Evolutionary conservation across 164 flowering plant species (phyloP), one percentile per base, ranked within the genome.

Genomic region (Liriodendron chinense): DNA sequence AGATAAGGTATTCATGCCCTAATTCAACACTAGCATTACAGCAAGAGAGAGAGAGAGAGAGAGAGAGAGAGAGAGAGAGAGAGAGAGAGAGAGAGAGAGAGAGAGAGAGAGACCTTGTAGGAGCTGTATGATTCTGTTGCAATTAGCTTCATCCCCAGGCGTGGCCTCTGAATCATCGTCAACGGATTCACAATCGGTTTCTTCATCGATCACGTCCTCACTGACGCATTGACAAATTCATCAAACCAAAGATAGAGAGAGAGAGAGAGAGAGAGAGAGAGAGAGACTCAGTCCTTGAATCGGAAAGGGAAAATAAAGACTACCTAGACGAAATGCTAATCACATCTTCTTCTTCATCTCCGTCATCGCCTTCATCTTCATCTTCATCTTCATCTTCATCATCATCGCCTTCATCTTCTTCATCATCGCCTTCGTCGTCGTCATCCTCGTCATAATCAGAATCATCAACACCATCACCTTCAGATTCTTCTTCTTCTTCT

Each of bases 121-220:
- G 28, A 56, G 49, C 34, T 47, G 21, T 47, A 68, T n/a, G 72
- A 68, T 59, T 68, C 71, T 50, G 18, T 47, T 34, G 72, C 77
- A 75, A 28, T 23, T 9, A 28, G 21, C 64, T 18, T 71, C 65
- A 18, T 53, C 65, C 1, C 18, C 64, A 56, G 48, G 47, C 65
- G 56, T 24, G 22, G 50, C 75, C 18, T 73, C 69, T 65, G 72
- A 75, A 7, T 67, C 71, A 14, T 59, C 77, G 53, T 75, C 69
- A 18, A 26, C 24, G 9, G 66, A 53, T 26, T 67, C 72, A 6
- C n/a, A 28, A 28, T 67, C 77, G 0, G 47, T 20, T 9, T 75
- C 77, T 47, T 28, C 71, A 26, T 66, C 71, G 24, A 26, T 68
- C 25, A 24, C 50, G 16, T 68, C 70, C n/a, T 48, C 76, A 25